Percentiles rank a stretch among this genome's conserved stretches.
Conservation (phyloP, 2,329 filamentous ascomycete species). For the Trichophyton benhamiae region DNA sequence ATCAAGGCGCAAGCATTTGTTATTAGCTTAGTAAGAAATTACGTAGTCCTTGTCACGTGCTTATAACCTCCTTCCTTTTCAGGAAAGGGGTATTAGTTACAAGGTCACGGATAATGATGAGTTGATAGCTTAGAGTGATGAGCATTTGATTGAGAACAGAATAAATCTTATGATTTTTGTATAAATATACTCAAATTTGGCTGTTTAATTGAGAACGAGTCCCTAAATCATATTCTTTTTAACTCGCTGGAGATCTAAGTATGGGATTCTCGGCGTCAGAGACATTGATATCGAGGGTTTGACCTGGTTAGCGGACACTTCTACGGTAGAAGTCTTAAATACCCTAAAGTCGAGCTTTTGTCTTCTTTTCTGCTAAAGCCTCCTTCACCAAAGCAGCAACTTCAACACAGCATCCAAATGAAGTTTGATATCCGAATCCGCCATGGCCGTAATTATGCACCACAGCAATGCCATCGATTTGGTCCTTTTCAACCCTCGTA, state of each 20-base stretch:
- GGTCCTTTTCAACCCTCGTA: constrained; percentile 62
- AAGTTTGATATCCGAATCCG: constrained; percentile 51
- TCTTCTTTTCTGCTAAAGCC: constrained; percentile 21
- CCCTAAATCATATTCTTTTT: too few species aligned
- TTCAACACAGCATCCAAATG: constrained; percentile 57
- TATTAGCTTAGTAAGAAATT: neutral
- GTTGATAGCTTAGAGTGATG: too few species aligned
- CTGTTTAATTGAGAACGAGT: too few species aligned
- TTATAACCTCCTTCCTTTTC: neutral
- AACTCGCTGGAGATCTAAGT: too few species aligned
- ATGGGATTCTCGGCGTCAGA: too few species aligned
- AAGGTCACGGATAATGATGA: too few species aligned
- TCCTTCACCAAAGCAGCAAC: constrained; percentile 56
- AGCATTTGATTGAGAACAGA: too few species aligned
- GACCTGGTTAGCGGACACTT: neutral
- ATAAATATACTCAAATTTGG: too few species aligned
- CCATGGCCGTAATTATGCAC: constrained; percentile 36
- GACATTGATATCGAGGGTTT: too few species aligned
- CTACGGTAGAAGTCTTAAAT: neutral
- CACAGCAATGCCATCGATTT: constrained; percentile 46
- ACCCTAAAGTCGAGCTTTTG: constrained; percentile 22
- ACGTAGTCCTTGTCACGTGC: neutral
- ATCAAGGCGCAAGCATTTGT: neutral
- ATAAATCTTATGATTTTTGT: too few species aligned
- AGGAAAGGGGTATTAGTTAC: too few species aligned